Evolutionary conservation across 148 eudicot genomes (phyloP), one percentile per base, ranked within the genome.

Genomic region (Vaccinium myrtillus): DNA sequence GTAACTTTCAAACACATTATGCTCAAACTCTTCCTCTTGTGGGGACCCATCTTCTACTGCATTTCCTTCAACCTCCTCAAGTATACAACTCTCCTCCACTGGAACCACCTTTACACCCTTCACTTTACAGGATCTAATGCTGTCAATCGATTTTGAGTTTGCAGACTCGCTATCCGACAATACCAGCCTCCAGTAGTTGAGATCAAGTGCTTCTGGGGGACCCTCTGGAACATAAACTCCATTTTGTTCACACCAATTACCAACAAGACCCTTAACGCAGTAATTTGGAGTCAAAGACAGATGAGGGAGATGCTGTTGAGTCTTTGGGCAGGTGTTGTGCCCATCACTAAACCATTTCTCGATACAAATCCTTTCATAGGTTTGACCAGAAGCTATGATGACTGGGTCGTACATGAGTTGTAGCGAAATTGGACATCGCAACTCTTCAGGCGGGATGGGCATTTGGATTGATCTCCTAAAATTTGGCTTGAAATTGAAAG

Each of bases 171-270:
- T 89, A 79, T 94, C 98, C 7, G 96, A 94, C 85, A 95, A 87
- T 0, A 90, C 94, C 78, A 97, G 95, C 88, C 98, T 93, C 99
- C 99, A 97, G 83, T 94, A 97, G 85, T 97, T 97, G 50, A 95
- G 91, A 90, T 97, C 99, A 83, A 97, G 99, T 50, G 98, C 94
- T 78, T 94, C 98, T 1, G 98, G 99, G 65, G 99, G 98, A 1
- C 91, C 95, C 83, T 92, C 95, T 49, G 98, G 98, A 85, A 93
- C 73, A 76, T 83, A 88, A 85, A 88, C 85, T 53, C 88, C 87
- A 19, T 88, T 81, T 14, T 76, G 86, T 39, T 49, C 73, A 61
- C 92, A 92, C 99, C 98, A 96, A 80, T 89, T 92, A 39, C 84
- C 79, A 75, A 94, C 93, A 69, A 92, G 86, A 73, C 88, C 87